Conservation (phyloP, 2,329 filamentous ascomycete species). For the Alternaria postmessia region DNA sequence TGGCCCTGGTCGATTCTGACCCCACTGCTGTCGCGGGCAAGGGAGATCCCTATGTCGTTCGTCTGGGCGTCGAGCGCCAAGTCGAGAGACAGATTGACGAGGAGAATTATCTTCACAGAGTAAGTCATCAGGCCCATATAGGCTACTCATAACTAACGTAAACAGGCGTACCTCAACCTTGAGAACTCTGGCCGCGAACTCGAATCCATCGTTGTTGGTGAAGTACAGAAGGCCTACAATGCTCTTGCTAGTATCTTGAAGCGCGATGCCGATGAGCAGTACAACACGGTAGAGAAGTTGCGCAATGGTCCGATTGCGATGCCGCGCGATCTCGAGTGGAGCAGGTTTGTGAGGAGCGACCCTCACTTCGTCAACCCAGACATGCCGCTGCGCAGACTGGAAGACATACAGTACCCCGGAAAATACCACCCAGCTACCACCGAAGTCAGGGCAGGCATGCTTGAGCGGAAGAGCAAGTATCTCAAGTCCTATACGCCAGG, state of each 20-base stretch:
- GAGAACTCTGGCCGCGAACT: conserved; percentile 94
- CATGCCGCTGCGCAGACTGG: conserved; percentile 76
- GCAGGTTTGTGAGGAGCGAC: conserved; percentile 78
- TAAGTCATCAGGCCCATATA: conserved; percentile 53
- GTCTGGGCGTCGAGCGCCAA: conserved; percentile 85
- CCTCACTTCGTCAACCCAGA: conserved; percentile 88
- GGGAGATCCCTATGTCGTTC: conserved; percentile 89
- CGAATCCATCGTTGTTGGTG: conserved; percentile 93
- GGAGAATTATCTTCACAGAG: conserved; percentile 94
- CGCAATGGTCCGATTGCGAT: conserved; percentile 87
- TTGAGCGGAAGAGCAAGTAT: conserved; percentile 99
- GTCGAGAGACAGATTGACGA: conserved; percentile 93
- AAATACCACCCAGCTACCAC: conserved; percentile 82
- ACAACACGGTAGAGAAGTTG: conserved; percentile 79
- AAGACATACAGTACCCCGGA: conserved; percentile 90
- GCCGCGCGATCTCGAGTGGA: conserved; percentile 94
- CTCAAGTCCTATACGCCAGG: conserved; percentile 96
- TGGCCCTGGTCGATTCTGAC: conserved; percentile 82
- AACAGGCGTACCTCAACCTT: conserved; percentile 88
- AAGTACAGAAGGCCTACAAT: conserved; percentile 98
- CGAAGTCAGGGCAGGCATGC: conserved; percentile 87
- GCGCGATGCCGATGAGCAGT: conserved; percentile 84
- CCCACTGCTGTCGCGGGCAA: conserved; percentile 79
- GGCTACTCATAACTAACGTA: conserved; percentile 18
- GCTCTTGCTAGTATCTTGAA: conserved; percentile 91